Conservation (phyloP, 192 early-diverging fungal genomes). For the Spinellus fusiger region DNA sequence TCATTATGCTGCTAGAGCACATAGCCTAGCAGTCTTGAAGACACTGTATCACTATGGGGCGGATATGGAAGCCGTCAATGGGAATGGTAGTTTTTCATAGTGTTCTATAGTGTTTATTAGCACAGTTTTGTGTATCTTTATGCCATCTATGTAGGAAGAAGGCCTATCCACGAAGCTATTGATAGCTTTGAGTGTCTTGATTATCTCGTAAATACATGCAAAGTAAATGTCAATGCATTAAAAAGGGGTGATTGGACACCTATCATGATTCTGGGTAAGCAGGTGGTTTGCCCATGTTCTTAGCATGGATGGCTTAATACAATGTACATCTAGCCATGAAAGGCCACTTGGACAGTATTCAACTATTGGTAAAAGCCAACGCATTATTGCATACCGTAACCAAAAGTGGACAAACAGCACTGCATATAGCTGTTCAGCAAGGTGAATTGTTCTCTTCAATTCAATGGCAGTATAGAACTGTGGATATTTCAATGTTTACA, state of each 20-base stretch:
- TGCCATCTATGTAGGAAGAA: slow-evolving; percentile 23
- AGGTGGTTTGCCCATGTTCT: background rate
- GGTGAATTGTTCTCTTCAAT: slow-evolving; percentile 2
- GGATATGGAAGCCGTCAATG: slow-evolving; percentile 26
- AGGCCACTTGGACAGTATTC: slow-evolving; percentile 23
- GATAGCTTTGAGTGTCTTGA: slow-evolving; percentile 18
- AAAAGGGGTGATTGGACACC: slow-evolving; percentile 43
- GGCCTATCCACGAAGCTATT: slow-evolving; percentile 38
- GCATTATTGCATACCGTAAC: slow-evolving; percentile 25
- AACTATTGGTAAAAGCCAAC: slow-evolving; percentile 15
- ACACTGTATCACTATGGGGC: slow-evolving; percentile 18
- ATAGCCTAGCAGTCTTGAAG: slow-evolving; percentile 10
- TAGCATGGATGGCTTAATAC: background rate
- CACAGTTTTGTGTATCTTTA: background rate
- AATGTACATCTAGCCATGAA: slow-evolving; percentile 22
- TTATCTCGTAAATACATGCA: slow-evolving; percentile 19
- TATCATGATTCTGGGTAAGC: slow-evolving; percentile 33
- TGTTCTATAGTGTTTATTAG: background rate
- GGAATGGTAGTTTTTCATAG: slow-evolving; percentile 20
- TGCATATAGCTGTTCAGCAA: slow-evolving; percentile 41
- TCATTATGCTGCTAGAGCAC: slow-evolving; percentile 38
- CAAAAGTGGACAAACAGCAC: slow-evolving; percentile 37
- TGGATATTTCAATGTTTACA: background rate
- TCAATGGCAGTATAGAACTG: background rate
- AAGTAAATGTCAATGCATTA: slow-evolving; percentile 37